Conservation (phyloP, 768 basidiomycete species). For the Serendipita indica region DNA sequence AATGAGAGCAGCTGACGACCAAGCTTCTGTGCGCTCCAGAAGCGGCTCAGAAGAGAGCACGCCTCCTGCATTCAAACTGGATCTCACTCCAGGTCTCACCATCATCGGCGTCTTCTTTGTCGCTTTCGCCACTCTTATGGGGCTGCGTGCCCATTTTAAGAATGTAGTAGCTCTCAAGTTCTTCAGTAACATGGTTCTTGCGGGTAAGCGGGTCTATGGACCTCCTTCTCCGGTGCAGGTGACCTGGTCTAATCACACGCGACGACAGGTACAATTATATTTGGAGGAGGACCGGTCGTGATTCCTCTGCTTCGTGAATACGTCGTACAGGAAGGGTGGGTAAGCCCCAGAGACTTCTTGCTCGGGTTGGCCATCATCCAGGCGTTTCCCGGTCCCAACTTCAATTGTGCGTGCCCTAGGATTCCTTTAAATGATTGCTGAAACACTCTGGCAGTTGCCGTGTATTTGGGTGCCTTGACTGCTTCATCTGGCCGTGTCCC, state of each 20-base stretch:
- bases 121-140: not conserved
- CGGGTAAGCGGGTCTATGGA: constrained; percentile 35
- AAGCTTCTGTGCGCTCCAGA: too few species aligned
- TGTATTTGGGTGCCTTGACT: constrained; percentile 36
- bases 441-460: constrained; percentile 19
- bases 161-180: constrained; percentile 16
- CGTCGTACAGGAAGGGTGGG: constrained; percentile 37
- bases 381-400: constrained; percentile 40
- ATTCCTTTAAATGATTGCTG: constrained; percentile 11
- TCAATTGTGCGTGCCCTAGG: constrained; percentile 25
- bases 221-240: not conserved
- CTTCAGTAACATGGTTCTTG: constrained; percentile 35
- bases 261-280: not conserved
- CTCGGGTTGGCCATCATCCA: constrained; percentile 37
- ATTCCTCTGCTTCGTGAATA: constrained; percentile 39
- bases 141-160: not conserved
- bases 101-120: not conserved
- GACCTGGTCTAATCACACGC: not conserved
- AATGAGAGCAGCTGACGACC: too few species aligned
- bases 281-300: constrained; percentile 39
- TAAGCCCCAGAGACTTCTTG: constrained; percentile 38
- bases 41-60: too few species aligned
- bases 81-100: not conserved
- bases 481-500: constrained; percentile 20
- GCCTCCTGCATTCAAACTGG: not conserved